Evolutionary conservation across 2,329 filamentous ascomycete genomes (phyloP).

Genomic region (Penicillium sp.): DNA sequence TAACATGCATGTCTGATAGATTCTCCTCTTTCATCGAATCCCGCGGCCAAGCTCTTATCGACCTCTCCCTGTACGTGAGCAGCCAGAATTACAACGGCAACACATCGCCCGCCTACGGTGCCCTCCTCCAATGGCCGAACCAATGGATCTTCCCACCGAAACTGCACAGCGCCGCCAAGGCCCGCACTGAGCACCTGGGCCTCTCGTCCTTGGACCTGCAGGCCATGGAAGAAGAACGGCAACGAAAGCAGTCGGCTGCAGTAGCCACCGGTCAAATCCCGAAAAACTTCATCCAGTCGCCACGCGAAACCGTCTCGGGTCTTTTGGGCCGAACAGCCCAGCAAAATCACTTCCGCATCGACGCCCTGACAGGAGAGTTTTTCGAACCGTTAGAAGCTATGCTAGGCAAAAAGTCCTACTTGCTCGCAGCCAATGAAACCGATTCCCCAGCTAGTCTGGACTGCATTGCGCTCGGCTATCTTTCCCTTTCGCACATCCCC

Average conservation of each 20-base stretch:
- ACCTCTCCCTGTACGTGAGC: conserved; percentile 86
- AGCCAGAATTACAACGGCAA: conserved; percentile 78
- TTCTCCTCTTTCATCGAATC: conserved; percentile 69
- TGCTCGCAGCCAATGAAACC: conserved; percentile 49
- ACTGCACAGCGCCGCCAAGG: conserved; percentile 68
- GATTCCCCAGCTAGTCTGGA: conserved; percentile 66
- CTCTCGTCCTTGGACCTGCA: conserved; percentile 68
- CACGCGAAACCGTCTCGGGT: conserved; percentile 60
- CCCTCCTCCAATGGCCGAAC: conserved; percentile 78
- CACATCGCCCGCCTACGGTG: conserved; percentile 78
- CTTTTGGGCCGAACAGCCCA: conserved; percentile 68
- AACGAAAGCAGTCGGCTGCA: conserved; percentile 40
- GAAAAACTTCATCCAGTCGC: conserved; percentile 54
- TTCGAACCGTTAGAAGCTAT: conserved; percentile 70
- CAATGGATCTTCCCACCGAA: conserved; percentile 82
- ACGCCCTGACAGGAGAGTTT: conserved; percentile 69
- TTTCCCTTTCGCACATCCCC: conserved; percentile 69
- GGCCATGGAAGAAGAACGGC: conserved; percentile 40
- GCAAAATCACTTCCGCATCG: conserved; percentile 72
- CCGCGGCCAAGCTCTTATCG: conserved; percentile 74
- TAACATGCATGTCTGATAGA: conserved; percentile 17
- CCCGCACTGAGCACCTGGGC: conserved; percentile 68
- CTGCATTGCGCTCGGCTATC: conserved; percentile 77
- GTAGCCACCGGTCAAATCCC: conserved; percentile 41
- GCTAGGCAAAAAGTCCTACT: conserved; percentile 55